Conservation (phyloP, 768 basidiomycete genomes). For the Asterophora parasitica region DNA sequence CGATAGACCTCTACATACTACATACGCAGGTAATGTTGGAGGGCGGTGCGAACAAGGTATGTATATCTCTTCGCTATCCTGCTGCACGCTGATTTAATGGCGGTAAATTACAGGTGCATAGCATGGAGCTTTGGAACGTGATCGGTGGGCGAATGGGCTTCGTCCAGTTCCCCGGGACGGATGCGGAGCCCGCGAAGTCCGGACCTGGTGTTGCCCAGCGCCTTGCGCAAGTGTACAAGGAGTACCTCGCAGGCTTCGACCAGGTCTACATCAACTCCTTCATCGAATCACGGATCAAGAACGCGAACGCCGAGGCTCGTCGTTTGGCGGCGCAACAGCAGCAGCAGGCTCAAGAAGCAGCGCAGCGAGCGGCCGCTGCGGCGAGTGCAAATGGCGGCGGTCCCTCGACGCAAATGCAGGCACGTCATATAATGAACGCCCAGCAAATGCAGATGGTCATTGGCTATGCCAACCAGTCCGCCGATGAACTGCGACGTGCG, state of each 20-base stretch:
- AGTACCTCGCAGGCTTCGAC: slow-evolving; percentile 56
- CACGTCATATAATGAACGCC: slow-evolving; percentile 20
- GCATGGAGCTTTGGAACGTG: slow-evolving; percentile 56
- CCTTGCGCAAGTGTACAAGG: slow-evolving; percentile 55
- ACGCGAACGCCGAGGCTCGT: no score
- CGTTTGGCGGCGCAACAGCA: slow-evolving; percentile 1
- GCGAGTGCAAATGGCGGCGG: background rate
- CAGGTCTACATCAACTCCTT: slow-evolving; percentile 43
- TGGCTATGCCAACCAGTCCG: slow-evolving; percentile 39
- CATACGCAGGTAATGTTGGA: slow-evolving; percentile 57
- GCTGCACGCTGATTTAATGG: slow-evolving; percentile 5
- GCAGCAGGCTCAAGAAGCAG: slow-evolving; percentile 14
- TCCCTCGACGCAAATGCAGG: slow-evolving; percentile 1
- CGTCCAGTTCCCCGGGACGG: slow-evolving; percentile 58
- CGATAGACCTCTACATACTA: slow-evolving; percentile 55
- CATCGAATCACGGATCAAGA: slow-evolving; percentile 22
- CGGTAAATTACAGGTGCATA: slow-evolving; percentile 37
- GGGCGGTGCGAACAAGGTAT: slow-evolving; percentile 47
- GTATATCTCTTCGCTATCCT: slow-evolving; percentile 13
- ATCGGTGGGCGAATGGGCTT: slow-evolving; percentile 67
- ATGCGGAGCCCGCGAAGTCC: slow-evolving; percentile 54
- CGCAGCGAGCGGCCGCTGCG: slow-evolving; percentile 7
- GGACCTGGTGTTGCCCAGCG: slow-evolving; percentile 60
- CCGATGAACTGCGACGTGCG: slow-evolving; percentile 47
- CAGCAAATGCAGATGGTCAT: slow-evolving; percentile 41